phyloP scores from a whole-genome alignment of 2,329 filamentous ascomycete species.

The Taxawa tesnikishii region DNA sequence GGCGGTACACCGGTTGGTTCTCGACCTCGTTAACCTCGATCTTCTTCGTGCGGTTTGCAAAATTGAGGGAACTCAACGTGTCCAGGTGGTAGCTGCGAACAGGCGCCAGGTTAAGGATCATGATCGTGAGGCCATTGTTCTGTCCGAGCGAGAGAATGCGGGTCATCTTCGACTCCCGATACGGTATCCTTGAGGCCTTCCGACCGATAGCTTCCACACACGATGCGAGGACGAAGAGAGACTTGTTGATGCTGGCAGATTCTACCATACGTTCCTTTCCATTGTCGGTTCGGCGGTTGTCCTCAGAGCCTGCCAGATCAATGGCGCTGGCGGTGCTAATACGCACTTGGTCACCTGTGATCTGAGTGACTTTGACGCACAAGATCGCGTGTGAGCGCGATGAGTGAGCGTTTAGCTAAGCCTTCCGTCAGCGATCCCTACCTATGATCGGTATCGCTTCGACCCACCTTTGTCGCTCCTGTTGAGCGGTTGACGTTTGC shows the following conservation, averaged over 20 bases:
- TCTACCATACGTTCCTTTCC: conserved; percentile 87
- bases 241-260: conserved; percentile 95
- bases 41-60: conserved; percentile 89
- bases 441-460: background rate
- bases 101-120: conserved; percentile 91
- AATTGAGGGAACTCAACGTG: conserved; percentile 85
- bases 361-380: conserved; percentile 77
- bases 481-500: conserved; percentile 85
- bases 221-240: conserved; percentile 83
- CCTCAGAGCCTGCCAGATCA: conserved; percentile 88
- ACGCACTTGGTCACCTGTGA: conserved; percentile 51
- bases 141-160: conserved; percentile 83
- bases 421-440: conserved; percentile 1
- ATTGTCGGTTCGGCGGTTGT: conserved; percentile 89
- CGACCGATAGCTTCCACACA: conserved; percentile 90
- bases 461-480: conserved; percentile 61
- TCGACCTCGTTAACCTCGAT: conserved; percentile 94
- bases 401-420: conserved; percentile 71
- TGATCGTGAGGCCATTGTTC: conserved; percentile 89
- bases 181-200: conserved; percentile 67
- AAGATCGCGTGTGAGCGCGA: conserved; percentile 84
- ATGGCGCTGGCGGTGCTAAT: conserved; percentile 87
- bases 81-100: conserved; percentile 89
- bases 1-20: conserved; percentile 73
- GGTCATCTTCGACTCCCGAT: conserved; percentile 95